Percentiles rank a stretch among this genome's conserved stretches.
These are phyloP conservation scores for Podaxis sp. DNA, from an alignment of 768 basidiomycete species.

Conservation along the genomic window DNA sequence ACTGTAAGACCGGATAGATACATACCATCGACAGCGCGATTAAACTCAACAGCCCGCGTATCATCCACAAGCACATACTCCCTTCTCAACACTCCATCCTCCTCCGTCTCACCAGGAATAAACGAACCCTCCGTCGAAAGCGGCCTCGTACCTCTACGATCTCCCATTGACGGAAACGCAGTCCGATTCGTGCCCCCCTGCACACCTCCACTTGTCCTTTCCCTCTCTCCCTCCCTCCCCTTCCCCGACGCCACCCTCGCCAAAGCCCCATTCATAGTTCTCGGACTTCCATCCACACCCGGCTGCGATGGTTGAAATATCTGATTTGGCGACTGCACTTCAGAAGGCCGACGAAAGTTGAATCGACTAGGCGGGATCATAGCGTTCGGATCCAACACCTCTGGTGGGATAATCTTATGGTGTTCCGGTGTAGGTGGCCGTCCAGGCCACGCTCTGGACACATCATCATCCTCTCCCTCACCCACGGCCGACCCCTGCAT, in stretches of 20 bases:
- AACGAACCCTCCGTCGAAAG: constrained; percentile 60
- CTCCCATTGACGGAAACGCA: constrained; percentile 17
- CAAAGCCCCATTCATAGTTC: constrained; percentile 19
- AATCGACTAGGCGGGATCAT: constrained; percentile 85
- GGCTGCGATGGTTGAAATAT: not conserved
- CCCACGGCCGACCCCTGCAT: constrained; percentile 12
- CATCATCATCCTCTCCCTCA: constrained; percentile 27
- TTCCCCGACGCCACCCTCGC: constrained; percentile 16
- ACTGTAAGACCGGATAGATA: not conserved
- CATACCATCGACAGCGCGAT: constrained; percentile 87
- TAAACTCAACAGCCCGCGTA: constrained; percentile 87
- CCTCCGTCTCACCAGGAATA: constrained; percentile 83
- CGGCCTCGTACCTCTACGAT: constrained; percentile 27
- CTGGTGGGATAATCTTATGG: constrained; percentile 73
- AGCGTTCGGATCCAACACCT: constrained; percentile 75
- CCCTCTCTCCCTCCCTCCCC: not conserved
- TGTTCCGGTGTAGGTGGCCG: constrained; percentile 62
- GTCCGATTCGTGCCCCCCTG: not conserved
- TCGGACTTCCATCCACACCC: constrained; percentile 25
- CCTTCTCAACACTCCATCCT: constrained; percentile 73
- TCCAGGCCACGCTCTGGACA: constrained; percentile 32
- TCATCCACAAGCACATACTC: constrained; percentile 97
- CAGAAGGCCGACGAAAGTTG: constrained; percentile 53
- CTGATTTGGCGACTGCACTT: constrained; percentile 13
- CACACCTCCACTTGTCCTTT: not conserved